These are phyloP conservation scores for Esteya vermicola DNA, from an alignment of 2,329 filamentous ascomycete species.

Conservation along the genomic window DNA sequence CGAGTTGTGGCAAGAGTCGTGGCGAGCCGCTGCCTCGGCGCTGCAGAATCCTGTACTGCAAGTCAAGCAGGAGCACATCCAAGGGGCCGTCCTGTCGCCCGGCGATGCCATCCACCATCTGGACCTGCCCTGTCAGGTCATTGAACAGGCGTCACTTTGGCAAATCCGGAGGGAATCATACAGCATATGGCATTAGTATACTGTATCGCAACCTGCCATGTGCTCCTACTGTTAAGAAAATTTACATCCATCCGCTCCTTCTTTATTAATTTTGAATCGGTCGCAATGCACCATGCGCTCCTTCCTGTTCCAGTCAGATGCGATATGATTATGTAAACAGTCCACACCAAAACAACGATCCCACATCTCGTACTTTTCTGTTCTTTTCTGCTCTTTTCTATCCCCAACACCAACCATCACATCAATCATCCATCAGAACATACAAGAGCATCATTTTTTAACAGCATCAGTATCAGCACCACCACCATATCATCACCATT, in stretches of 20 bases:
- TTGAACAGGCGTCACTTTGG: constrained; percentile 18
- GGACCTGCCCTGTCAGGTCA: constrained; percentile 16
- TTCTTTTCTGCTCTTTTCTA: too few relatives aligned
- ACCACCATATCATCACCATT: not conserved
- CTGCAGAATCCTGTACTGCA: constrained; percentile 10
- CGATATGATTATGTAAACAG: too few relatives aligned
- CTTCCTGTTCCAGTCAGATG: too few relatives aligned
- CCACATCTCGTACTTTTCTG: too few relatives aligned
- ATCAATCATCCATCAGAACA: too few relatives aligned
- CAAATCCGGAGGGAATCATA: constrained; percentile 17
- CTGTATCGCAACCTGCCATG: constrained; percentile 1
- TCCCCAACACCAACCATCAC: too few relatives aligned
- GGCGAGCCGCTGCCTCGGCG: constrained; percentile 12
- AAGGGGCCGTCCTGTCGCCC: constrained; percentile 13
- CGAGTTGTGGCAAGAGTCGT: constrained; percentile 14
- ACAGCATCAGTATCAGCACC: not conserved
- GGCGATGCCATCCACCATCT: constrained; percentile 19
- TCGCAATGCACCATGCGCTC: too few relatives aligned
- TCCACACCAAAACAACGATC: too few relatives aligned
- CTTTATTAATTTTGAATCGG: too few relatives aligned
- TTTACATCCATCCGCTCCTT: too few relatives aligned
- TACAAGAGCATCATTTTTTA: too few relatives aligned
- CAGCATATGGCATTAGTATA: constrained; percentile 3
- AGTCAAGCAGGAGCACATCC: constrained; percentile 12
- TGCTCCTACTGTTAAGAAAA: too few relatives aligned